phyloP scores from a whole-genome alignment of 805 yeast genomes.

The Millerago galiae region DNA sequence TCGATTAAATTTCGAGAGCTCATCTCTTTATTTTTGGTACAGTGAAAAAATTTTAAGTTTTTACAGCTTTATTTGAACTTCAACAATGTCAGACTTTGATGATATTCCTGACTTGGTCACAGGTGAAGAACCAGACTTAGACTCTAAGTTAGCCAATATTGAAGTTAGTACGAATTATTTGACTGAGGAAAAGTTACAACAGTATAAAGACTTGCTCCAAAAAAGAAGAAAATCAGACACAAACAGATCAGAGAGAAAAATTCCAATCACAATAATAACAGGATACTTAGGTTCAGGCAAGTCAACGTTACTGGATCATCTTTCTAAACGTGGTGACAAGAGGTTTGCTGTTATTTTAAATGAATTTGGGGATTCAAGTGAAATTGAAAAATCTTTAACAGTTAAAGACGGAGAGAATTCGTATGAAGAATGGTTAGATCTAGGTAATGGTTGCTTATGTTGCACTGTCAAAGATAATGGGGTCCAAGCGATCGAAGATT shows the following conservation, averaged over 20 bases:
- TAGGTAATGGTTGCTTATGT: conserved; percentile 95
- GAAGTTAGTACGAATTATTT: conserved; percentile 13
- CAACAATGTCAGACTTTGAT: conserved; percentile 4
- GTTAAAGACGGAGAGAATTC: conserved; percentile 46
- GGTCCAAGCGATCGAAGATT: conserved; percentile 85
- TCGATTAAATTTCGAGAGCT: not conserved
- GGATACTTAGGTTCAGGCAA: conserved; percentile 96
- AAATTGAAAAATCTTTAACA: conserved; percentile 81
- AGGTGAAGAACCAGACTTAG: conserved; percentile 19
- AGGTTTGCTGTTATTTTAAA: conserved; percentile 85
- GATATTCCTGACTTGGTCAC: conserved; percentile 9
- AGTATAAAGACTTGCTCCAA: conserved; percentile 15
- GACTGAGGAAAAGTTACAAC: conserved; percentile 12
- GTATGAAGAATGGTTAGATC: conserved; percentile 90
- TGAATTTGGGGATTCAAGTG: conserved; percentile 88
- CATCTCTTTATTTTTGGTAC: too few relatives aligned
- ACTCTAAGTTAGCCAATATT: conserved; percentile 15
- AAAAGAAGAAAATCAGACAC: conserved; percentile 5
- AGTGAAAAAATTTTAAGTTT: too few relatives aligned
- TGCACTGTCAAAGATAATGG: conserved; percentile 96
- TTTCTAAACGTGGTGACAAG: conserved; percentile 64
- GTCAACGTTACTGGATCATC: conserved; percentile 70
- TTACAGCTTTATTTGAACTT: too few relatives aligned
- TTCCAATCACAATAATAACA: conserved; percentile 89
- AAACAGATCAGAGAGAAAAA: conserved; percentile 31